These are phyloP conservation scores for Rhodamnia rubescens DNA, from an alignment of 345 rosid genomes.

Conservation along the genomic window DNA sequence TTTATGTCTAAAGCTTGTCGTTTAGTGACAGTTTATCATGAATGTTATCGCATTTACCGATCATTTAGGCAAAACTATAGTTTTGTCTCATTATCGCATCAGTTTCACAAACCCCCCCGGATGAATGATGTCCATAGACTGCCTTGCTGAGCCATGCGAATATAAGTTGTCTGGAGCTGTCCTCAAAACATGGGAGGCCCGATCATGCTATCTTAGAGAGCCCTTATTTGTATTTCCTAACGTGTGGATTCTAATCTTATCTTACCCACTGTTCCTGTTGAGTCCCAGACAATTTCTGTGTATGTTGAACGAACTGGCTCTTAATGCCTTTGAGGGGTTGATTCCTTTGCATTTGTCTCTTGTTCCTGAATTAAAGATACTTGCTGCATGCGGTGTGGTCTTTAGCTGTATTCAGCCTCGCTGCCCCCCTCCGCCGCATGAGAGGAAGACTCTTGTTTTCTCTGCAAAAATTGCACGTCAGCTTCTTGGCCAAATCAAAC, in stretches of 20 bases:
- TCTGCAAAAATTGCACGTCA: not conserved
- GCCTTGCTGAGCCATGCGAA: not conserved
- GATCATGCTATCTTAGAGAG: not conserved
- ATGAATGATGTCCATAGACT: not conserved
- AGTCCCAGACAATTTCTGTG: not conserved
- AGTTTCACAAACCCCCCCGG: no score
- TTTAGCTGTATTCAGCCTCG: not conserved
- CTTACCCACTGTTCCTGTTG: not conserved
- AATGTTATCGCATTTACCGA: not conserved
- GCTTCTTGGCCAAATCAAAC: not conserved
- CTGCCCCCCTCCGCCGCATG: not conserved
- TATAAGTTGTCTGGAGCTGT: not conserved
- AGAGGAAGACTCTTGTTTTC: not conserved
- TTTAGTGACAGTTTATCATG: not conserved
- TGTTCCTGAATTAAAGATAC: not conserved
- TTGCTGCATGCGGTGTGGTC: not conserved
- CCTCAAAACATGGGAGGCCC: not conserved
- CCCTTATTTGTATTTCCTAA: not conserved
- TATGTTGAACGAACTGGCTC: not conserved
- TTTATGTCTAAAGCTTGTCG: not conserved
- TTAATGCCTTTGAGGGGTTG: not conserved
- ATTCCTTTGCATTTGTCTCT: not conserved
- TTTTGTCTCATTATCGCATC: not conserved
- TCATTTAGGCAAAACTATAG: not conserved
- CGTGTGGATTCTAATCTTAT: not conserved